A percentile compares a stretch with the other conserved stretches of the same genome.
Conservation (phyloP, 2,329 filamentous ascomycete species). For the Rhexocercosporidium sp. region DNA sequence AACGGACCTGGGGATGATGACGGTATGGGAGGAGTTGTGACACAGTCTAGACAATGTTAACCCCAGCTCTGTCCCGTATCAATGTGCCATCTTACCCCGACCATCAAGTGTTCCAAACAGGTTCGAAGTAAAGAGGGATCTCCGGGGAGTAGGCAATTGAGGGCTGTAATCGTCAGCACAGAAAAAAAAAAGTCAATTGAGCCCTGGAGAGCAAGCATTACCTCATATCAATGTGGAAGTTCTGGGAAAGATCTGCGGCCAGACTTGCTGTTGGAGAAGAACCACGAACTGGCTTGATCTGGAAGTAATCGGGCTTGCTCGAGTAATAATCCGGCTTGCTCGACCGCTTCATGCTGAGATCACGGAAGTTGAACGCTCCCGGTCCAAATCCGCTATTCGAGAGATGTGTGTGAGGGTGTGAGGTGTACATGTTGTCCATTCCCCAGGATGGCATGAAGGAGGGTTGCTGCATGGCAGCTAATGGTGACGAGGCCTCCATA, state of each 20-base stretch:
- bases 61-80: constrained; percentile 42
- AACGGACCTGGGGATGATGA: constrained; percentile 79
- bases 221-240: constrained; percentile 96
- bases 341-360: constrained; percentile 73
- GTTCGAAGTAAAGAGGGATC: constrained; percentile 81
- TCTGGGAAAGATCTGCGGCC: constrained; percentile 93
- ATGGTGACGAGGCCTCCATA: constrained; percentile 93
- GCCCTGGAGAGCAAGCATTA: constrained; percentile 49
- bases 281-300: constrained; percentile 74
- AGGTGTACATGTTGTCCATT: constrained; percentile 56
- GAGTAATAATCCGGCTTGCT: constrained; percentile 79
- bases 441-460: constrained; percentile 67
- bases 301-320: constrained; percentile 84
- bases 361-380: constrained; percentile 77
- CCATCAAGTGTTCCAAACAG: constrained; percentile 55
- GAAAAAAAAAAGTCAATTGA: constrained; percentile 20
- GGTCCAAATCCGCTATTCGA: constrained; percentile 60
- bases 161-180: constrained; percentile 62
- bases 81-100: constrained; percentile 53
- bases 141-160: constrained; percentile 79
- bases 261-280: constrained; percentile 92
- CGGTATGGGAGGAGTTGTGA: constrained; percentile 83
- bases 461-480: constrained; percentile 89
- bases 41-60: constrained; percentile 61
- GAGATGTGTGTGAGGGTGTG: constrained; percentile 53